Base-by-base conservation (phyloP, 192 early-diverging fungal genomes). In the Dimargaris xerosporica region DNA sequence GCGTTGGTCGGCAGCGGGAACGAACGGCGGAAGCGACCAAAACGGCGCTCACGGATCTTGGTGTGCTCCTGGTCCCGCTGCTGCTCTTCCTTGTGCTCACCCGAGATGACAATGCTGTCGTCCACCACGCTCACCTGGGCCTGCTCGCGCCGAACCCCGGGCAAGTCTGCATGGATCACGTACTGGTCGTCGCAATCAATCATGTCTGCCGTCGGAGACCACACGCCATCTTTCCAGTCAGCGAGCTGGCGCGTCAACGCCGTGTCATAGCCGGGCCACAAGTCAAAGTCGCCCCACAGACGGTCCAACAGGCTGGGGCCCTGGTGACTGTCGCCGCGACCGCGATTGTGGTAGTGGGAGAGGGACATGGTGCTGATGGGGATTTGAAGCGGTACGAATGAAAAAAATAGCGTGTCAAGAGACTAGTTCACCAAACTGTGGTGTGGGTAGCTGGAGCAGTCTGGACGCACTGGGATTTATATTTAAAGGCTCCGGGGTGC, bases 1-100 rank as follows among this genome's bases (percentile, higher is more conserved):
- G 50, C 50, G 28, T 52, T 28, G 9, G 23, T 11, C 21, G 50
- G 50, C 9, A 52, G 21, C 10, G 50, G 50, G 50, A 52, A 52
- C 50, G 50, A 19, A n/a, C 50, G 50, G 28, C 50, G 50, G 50
- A 52, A 52, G 19, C 50, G 50, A n/a, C 50, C 50, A n/a, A 52
- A 52, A 52, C 50, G 50, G n/a, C 50, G 50, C 19, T 52, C 50
- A 10, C 28, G 50, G 19, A 52, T 52, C 28, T n/a, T 52, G 9
- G 50, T 28, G 28, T 52, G 21, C 50, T 52, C 50, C 23, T 28
- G 50, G 19, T n/a, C 28, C 10, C 28, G 23, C 19, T 21, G 6
- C 7, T 21, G 28, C 50, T 19, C 50, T 28, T 52, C 15, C 11
- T 52, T 21, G 9, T 21, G 21, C 28, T 52, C 50, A n/a, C 50